phyloP scores from a whole-genome alignment of 306 rosid species.

The Vachellia collinsii region DNA sequence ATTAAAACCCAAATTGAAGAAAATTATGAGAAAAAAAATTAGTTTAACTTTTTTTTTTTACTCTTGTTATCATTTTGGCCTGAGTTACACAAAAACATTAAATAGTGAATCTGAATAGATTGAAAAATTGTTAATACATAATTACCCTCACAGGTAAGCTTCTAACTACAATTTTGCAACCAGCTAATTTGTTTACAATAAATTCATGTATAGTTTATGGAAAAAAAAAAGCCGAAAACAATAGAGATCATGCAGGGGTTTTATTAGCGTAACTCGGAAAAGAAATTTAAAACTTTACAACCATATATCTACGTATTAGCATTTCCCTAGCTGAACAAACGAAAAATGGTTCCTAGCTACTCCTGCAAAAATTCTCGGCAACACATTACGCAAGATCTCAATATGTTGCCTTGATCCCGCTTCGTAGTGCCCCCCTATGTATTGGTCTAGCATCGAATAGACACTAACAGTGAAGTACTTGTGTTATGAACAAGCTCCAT shows the following conservation, averaged over 20 bases:
- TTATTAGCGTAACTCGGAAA: not conserved
- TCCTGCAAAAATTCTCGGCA: not conserved
- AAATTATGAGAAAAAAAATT: no score
- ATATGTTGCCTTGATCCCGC: not conserved
- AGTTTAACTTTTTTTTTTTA: no score
- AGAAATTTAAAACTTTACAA: not conserved
- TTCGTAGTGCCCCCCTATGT: not conserved
- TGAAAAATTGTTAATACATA: not conserved
- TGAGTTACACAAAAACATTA: not conserved
- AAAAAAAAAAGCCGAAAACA: not conserved
- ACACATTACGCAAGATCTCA: not conserved
- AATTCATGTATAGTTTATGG: not conserved
- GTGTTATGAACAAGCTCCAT: constrained; percentile 19
- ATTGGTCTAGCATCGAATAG: not conserved
- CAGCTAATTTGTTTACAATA: not conserved
- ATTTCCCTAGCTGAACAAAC: not conserved
- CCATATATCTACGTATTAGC: not conserved
- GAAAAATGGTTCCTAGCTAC: not conserved
- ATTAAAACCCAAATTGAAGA: no score
- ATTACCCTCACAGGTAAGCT: not conserved
- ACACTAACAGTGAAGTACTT: not conserved
- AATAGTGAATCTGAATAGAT: not conserved
- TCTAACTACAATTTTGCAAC: not conserved
- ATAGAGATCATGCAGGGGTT: not conserved
- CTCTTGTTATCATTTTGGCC: not conserved